These are phyloP conservation scores for Phyllosticta citribraziliensis DNA, from an alignment of 2,329 filamentous ascomycete genomes.

Conservation along the genomic window DNA sequence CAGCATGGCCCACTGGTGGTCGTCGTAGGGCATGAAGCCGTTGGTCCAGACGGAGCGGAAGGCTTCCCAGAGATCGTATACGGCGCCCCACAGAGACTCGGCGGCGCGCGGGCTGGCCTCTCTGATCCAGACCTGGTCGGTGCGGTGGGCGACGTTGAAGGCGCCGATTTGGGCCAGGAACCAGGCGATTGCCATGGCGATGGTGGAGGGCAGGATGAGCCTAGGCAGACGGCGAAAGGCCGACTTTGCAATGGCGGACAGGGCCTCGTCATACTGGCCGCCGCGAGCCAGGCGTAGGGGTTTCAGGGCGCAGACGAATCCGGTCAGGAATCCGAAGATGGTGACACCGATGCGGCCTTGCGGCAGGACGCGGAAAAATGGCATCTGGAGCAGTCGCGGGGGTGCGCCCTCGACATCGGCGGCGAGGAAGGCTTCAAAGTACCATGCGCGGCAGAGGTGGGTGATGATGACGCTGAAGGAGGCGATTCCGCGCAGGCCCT, in stretches of 20 bases:
- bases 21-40: conserved; percentile 42
- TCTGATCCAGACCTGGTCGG: conserved; percentile 43
- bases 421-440: conserved; percentile 42
- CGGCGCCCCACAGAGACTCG: conserved; percentile 35
- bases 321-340: conserved; percentile 47
- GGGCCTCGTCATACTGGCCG: conserved; percentile 34
- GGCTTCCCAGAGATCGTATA: conserved; percentile 35
- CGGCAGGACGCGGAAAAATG: conserved; percentile 46
- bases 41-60: conserved; percentile 43
- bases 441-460: conserved; percentile 43
- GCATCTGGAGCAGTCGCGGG: conserved; percentile 40
- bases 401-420: conserved; percentile 32
- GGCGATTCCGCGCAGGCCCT: conserved; percentile 45
- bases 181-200: conserved; percentile 44
- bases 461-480: conserved; percentile 45
- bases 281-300: conserved; percentile 42
- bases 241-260: conserved; percentile 42
- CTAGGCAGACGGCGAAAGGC: conserved; percentile 45
- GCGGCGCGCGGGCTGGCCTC: conserved; percentile 38
- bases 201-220: conserved; percentile 42
- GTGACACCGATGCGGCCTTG: conserved; percentile 46
- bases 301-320: conserved; percentile 47
- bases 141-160: conserved; percentile 38
- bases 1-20: conserved; percentile 46
- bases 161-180: conserved; percentile 39